phyloP scores from a whole-genome alignment of 2,329 filamentous ascomycete genomes.

The Gnomoniopsis smithogilvyi region DNA sequence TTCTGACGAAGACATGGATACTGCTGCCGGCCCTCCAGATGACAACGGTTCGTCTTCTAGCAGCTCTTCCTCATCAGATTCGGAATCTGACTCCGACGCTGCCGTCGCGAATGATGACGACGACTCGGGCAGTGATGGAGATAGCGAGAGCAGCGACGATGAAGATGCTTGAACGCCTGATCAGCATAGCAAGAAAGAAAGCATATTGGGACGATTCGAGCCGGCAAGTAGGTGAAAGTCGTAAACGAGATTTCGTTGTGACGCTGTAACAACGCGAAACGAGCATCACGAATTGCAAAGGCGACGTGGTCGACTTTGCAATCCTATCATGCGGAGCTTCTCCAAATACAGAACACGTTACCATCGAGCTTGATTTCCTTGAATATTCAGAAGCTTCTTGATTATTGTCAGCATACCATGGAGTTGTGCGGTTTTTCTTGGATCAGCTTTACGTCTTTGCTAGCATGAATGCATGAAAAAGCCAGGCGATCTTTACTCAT shows the following conservation, averaged over 20 bases:
- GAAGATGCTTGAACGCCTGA: slow-evolving; percentile 13
- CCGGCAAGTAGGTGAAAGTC: background rate
- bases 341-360: background rate
- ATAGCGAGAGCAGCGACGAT: slow-evolving; percentile 21
- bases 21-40: slow-evolving; percentile 5
- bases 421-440: background rate
- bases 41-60: slow-evolving; percentile 23
- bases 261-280: background rate
- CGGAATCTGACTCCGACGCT: slow-evolving; percentile 19
- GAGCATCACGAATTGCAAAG: background rate
- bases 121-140: slow-evolving; percentile 17
- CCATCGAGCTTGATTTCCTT: background rate
- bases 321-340: background rate
- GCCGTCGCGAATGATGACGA: slow-evolving; percentile 17
- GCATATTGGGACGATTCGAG: background rate
- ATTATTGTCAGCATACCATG: background rate
- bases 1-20: slow-evolving; percentile 24
- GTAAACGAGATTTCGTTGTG: background rate
- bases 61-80: slow-evolving; percentile 24
- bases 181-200: background rate
- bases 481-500: background rate
- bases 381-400: background rate
- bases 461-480: background rate
- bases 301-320: background rate
- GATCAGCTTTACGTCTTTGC: background rate